Conservation (phyloP, 1,284 basidiomycete genomes). For the Omphalotus olearius region DNA sequence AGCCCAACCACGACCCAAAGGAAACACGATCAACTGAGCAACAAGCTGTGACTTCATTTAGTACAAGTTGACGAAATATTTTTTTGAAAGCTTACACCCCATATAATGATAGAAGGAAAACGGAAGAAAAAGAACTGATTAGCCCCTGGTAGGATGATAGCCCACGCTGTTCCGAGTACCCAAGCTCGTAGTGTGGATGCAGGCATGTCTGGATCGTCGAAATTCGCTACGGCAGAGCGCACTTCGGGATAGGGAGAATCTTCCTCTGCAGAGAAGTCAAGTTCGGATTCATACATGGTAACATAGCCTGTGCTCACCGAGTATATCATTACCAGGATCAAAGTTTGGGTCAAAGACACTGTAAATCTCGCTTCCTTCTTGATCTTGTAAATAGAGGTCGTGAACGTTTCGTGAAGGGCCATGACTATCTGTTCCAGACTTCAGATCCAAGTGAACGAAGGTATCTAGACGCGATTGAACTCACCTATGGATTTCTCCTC, state of each 20-base stretch:
- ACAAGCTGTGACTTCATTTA: conserved; percentile 31
- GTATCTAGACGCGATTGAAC: too few species aligned
- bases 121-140: conserved; percentile 58
- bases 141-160: conserved; percentile 47
- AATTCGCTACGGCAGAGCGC: conserved; percentile 60
- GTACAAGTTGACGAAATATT: not conserved
- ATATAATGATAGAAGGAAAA: conserved; percentile 44
- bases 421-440: too few species aligned
- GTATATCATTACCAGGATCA: not conserved
- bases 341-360: conserved; percentile 6
- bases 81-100: conserved; percentile 27
- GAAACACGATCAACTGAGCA: conserved; percentile 53
- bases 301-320: not conserved
- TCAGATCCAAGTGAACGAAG: too few species aligned
- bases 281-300: too few species aligned
- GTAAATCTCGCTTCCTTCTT: not conserved
- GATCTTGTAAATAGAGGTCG: not conserved
- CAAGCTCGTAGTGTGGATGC: conserved; percentile 55
- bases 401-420: too few species aligned
- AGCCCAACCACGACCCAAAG: conserved; percentile 49
- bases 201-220: conserved; percentile 60
- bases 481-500: too few species aligned
- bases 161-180: conserved; percentile 51
- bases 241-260: conserved; percentile 61
- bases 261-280: conserved; percentile 17